These are phyloP conservation scores for Exophiala sideris DNA, from an alignment of 2,329 filamentous ascomycete genomes.

Conservation along the genomic window DNA sequence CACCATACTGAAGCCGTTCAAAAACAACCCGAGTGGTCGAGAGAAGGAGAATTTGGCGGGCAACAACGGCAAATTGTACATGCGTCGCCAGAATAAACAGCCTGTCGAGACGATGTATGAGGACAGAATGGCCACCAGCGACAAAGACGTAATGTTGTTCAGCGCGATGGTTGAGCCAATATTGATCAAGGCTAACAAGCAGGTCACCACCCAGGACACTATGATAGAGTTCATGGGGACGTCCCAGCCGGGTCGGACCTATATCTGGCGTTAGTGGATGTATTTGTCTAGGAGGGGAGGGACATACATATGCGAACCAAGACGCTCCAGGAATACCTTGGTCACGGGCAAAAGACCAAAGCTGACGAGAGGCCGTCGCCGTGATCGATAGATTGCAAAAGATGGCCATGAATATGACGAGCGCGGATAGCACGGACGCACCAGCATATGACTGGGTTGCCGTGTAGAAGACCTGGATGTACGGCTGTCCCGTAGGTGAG, in stretches of 20 bases:
- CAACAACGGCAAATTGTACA: constrained; percentile 35
- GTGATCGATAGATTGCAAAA: constrained; percentile 35
- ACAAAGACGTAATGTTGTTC: constrained; percentile 41
- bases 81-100: constrained; percentile 36
- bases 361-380: constrained; percentile 38
- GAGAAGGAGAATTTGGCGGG: constrained; percentile 40
- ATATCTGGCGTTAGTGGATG: neutral
- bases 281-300: neutral
- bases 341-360: constrained; percentile 43
- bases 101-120: constrained; percentile 40
- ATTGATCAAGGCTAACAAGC: constrained; percentile 38
- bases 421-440: constrained; percentile 33
- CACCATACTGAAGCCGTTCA: constrained; percentile 37
- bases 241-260: constrained; percentile 26
- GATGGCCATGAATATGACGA: constrained; percentile 34
- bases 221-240: constrained; percentile 28
- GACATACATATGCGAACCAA: constrained; percentile 26
- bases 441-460: constrained; percentile 33
- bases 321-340: constrained; percentile 37
- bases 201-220: constrained; percentile 48
- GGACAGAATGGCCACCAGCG: constrained; percentile 37
- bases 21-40: constrained; percentile 33
- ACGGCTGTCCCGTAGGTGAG: constrained; percentile 36
- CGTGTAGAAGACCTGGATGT: constrained; percentile 38
- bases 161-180: constrained; percentile 39